Evolutionary conservation across 495 filamentous ascomycete genomes (phyloP), one percentile per base, ranked within the genome.

Genomic region (Penicillium angulare): DNA sequence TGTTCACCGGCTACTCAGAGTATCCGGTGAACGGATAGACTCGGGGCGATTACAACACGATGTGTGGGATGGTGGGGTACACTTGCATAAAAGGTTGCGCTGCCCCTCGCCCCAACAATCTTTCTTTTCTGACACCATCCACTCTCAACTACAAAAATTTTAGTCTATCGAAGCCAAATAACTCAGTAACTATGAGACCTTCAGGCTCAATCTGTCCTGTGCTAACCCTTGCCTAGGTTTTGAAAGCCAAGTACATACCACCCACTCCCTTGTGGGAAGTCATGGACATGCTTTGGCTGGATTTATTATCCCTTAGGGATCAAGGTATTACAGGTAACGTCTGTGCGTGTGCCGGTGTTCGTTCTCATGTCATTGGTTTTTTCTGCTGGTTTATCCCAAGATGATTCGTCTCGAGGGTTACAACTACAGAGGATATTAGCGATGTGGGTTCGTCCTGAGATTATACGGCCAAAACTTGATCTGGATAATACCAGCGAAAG

Each of bases 401-500:
- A 48, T 38, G 5, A 26, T 17, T 29, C 16, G 21, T 18, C 32
- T 26, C 27, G 9, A 12, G 27, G 22, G n/a, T 18, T 12, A 36
- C n/a, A 27, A 10, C 20, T 4, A 13, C 22, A 15, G 27, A 5
- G 15, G 23, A 18, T 33, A n/a, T 45, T 52, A 57, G 53, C 47
- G 63, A 41, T 47, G 53, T 67, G 73, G 69, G 68, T 74, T 80
- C 76, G 78, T 80, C 83, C 89, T 93, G 90, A 95, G 87, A 95
- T 86, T 81, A 93, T 86, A 95, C 90, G 89, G 90, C 85, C 74
- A 75, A 67, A 92, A 95, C 89, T 92, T 93, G 89, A 95, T 92
- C 89, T 89, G 88, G 89, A 90, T 91, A 95, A 93, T 92, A 86
- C 89, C 88, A 90, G 90, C 90, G 89, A 88, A 90, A 93, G 88